Conservation (phyloP, 192 early-diverging fungal genomes). For the Lunasporangiospora selenospora region DNA sequence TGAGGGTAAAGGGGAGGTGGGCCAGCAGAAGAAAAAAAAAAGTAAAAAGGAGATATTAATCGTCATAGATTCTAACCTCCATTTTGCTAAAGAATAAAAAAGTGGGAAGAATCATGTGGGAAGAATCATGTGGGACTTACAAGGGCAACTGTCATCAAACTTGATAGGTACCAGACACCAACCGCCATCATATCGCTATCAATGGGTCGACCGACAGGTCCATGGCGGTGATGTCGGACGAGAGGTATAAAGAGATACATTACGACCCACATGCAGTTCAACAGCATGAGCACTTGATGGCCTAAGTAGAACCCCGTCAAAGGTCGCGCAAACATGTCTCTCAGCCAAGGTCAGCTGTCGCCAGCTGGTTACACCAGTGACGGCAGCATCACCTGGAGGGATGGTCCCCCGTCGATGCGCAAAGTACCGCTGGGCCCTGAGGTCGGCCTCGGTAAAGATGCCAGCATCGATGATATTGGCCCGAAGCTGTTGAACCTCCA, state of each 20-base stretch:
- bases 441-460: not conserved
- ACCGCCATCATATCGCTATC: conserved; percentile 39
- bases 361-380: conserved; percentile 7
- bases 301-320: not conserved
- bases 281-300: conserved; percentile 20
- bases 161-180: conserved; percentile 34
- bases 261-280: conserved; percentile 11
- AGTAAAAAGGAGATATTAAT: not conserved
- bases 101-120: not conserved
- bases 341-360: conserved; percentile 8
- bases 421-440: not conserved
- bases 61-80: not conserved
- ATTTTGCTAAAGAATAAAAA: too few relatives aligned
- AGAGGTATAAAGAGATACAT: conserved; percentile 39
- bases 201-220: conserved; percentile 13
- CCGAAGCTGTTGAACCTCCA: conserved; percentile 5
- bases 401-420: not conserved
- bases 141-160: conserved; percentile 6
- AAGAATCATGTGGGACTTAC: conserved; percentile 6
- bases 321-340: conserved; percentile 15
- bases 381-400: not conserved
- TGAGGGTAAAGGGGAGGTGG: not conserved
- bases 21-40: not conserved
- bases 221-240: conserved; percentile 17
- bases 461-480: not conserved